phyloP scores from a whole-genome alignment of 495 filamentous ascomycete genomes.

The Durotheca rogersii region DNA sequence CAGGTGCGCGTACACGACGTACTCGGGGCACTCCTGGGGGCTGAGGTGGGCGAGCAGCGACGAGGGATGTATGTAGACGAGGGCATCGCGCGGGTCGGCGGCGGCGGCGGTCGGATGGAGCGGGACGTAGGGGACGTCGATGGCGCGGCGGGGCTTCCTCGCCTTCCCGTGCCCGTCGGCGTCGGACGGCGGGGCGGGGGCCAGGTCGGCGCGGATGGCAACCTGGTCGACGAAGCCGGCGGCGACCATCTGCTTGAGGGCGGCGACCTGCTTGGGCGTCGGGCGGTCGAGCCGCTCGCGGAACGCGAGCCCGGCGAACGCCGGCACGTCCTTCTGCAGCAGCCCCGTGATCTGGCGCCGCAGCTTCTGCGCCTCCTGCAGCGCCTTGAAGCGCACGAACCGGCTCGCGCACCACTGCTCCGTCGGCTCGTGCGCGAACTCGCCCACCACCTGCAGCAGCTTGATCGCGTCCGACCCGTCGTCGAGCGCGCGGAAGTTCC shows the following conservation, averaged over 20 bases:
- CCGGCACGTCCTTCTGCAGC: conserved; percentile 70
- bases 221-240: conserved; percentile 95
- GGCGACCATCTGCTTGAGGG: conserved; percentile 85
- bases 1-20: conserved; percentile 83
- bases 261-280: conserved; percentile 67
- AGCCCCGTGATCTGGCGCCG: conserved; percentile 80
- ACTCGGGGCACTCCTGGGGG: conserved; percentile 73
- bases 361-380: conserved; percentile 82
- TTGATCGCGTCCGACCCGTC: conserved; percentile 86
- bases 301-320: conserved; percentile 59
- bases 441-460: conserved; percentile 81
- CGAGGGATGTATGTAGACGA: conserved; percentile 82
- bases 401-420: conserved; percentile 74
- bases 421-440: conserved; percentile 67
- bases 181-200: conserved; percentile 73
- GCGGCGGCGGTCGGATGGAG: conserved; percentile 64
- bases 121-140: conserved; percentile 87
- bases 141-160: conserved; percentile 76
- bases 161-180: too few species aligned
- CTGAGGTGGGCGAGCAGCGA: conserved; percentile 72
- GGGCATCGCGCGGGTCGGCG: conserved; percentile 47
- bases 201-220: conserved; percentile 86
- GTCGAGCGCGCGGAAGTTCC: conserved; percentile 77
- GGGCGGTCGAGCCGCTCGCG: conserved; percentile 67
- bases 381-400: conserved; percentile 81